Percentiles rank a stretch among this genome's conserved stretches.
Evolutionary conservation across 164 flowering plant species (phyloP).

Genomic region (Stephania japonica): DNA sequence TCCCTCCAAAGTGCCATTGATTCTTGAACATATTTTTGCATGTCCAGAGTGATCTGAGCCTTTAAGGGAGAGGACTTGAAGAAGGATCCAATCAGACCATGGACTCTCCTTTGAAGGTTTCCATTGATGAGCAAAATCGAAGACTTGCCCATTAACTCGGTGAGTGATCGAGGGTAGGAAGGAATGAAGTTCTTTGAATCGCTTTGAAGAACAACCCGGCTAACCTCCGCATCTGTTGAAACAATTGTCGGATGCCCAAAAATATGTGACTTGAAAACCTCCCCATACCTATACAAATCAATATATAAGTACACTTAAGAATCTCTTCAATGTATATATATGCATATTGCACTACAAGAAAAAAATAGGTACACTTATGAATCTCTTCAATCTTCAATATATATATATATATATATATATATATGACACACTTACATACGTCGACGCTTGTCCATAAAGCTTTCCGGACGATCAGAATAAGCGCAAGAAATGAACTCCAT

Average conservation of each 20-base stretch:
- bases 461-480: conserved; percentile 71
- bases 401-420: too few relatives aligned
- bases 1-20: conserved; percentile 64
- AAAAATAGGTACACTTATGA: too few relatives aligned
- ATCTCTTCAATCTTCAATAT: too few relatives aligned
- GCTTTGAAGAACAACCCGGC: conserved; percentile 61
- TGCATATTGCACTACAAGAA: neutral
- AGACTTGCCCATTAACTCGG: conserved; percentile 84
- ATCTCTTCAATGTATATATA: too few relatives aligned
- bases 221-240: conserved; percentile 90
- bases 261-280: conserved; percentile 92
- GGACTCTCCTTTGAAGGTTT: conserved; percentile 71
- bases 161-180: conserved; percentile 78
- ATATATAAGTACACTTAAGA: neutral
- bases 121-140: conserved; percentile 83
- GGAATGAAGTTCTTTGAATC: conserved; percentile 72
- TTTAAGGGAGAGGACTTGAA: conserved; percentile 72
- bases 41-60: conserved; percentile 72
- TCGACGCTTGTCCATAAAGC: conserved; percentile 82
- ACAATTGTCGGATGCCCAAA: conserved; percentile 78
- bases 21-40: conserved; percentile 50
- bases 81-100: conserved; percentile 82
- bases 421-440: conserved; percentile 39
- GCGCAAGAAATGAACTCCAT: conserved; percentile 81
- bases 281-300: conserved; percentile 63